A percentile compares a stretch with the other conserved stretches of the same genome.
Conservation (phyloP, 176 grass and related monocot genomes). For the Pharus latifolius region DNA sequence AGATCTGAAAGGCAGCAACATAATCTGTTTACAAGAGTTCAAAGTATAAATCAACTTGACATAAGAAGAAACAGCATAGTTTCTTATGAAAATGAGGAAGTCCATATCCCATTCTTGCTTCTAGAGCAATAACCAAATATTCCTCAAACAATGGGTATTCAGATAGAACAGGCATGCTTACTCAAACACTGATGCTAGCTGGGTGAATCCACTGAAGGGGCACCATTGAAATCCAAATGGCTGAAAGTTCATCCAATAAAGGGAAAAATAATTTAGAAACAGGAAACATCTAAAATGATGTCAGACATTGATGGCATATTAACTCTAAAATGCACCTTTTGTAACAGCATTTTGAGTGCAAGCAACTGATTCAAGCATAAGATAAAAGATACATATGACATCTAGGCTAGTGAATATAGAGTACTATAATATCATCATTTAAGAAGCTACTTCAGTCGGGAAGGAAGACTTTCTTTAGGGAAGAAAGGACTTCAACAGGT, state of each 20-base stretch:
- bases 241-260: conserved; percentile 46
- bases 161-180: conserved; percentile 48
- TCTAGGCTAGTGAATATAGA: not conserved
- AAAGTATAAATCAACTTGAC: not conserved
- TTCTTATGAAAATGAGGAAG: not conserved
- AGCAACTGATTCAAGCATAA: not conserved
- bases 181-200: conserved; percentile 83
- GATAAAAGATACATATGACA: not conserved
- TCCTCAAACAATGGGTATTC: not conserved
- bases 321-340: conserved; percentile 15
- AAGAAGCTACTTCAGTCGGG: not conserved
- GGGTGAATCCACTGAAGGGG: conserved; percentile 85
- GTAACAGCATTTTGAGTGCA: conserved; percentile 6
- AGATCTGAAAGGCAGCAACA: not conserved
- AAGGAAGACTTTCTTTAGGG: no score
- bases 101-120: not conserved
- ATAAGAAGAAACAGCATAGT: not conserved
- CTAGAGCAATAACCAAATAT: not conserved
- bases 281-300: conserved; percentile 9
- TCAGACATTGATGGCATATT: not conserved
- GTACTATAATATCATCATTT: not conserved
- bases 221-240: conserved; percentile 97
- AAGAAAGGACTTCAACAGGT: not conserved
- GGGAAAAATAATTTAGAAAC: conserved; percentile 13
- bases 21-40: not conserved